Evolutionary conservation across 345 rosid genomes (phyloP).

Genomic region (Eucalyptus pauciflora): DNA sequence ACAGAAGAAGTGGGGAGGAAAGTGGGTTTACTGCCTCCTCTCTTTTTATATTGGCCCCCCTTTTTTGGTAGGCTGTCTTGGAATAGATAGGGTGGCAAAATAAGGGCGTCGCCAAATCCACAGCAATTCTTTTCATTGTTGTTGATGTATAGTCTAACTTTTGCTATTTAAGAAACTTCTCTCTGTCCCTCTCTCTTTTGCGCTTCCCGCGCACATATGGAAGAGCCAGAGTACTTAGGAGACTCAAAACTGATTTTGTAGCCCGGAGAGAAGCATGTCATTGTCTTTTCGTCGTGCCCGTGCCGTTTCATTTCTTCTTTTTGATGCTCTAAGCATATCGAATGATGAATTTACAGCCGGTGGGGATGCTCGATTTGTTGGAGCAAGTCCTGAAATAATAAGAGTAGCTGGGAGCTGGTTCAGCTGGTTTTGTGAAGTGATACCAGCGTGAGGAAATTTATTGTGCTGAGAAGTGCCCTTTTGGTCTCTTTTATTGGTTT

Average conservation of each 20-base stretch:
- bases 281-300: not conserved
- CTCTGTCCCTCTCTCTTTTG: not conserved
- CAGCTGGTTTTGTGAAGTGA: not conserved
- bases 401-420: not conserved
- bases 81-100: not conserved
- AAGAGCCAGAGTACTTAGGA: not conserved
- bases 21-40: not conserved
- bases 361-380: not conserved
- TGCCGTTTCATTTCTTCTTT: not conserved
- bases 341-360: not conserved
- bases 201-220: not conserved
- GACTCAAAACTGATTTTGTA: not conserved
- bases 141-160: not conserved
- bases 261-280: not conserved
- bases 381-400: not conserved
- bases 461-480: not conserved
- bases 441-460: not conserved
- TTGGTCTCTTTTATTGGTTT: not conserved
- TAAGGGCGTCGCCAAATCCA: not conserved
- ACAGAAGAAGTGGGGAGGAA: not conserved
- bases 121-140: constrained; percentile 4
- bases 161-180: not conserved
- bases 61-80: not conserved
- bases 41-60: not conserved
- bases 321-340: not conserved